phyloP scores from a whole-genome alignment of 2,329 filamentous ascomycete genomes.

The Triangularia verruculosa region DNA sequence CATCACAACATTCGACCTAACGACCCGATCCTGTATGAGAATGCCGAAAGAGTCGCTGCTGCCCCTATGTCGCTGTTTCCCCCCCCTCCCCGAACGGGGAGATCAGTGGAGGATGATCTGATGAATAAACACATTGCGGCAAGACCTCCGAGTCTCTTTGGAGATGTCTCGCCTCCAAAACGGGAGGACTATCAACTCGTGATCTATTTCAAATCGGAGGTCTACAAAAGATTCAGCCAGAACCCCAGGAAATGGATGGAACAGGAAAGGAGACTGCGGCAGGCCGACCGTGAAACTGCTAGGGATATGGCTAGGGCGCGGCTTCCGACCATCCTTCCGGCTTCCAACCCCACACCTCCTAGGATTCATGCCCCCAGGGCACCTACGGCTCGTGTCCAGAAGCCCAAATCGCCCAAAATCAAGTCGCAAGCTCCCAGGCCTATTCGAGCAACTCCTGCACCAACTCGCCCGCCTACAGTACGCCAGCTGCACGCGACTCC shows the following conservation, averaged over 20 bases:
- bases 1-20: conserved; percentile 32
- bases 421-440: conserved; percentile 31
- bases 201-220: conserved; percentile 51
- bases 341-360: conserved; percentile 33
- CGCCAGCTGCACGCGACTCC: conserved; percentile 45
- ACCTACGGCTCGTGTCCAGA: conserved; percentile 31
- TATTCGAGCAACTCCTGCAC: conserved; percentile 34
- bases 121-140: conserved; percentile 50
- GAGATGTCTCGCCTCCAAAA: conserved; percentile 44
- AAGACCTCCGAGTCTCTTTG: conserved; percentile 43
- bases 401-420: conserved; percentile 24
- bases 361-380: conserved; percentile 26
- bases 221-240: conserved; percentile 44
- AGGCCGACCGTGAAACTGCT: conserved; percentile 45
- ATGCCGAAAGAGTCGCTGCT: conserved; percentile 42
- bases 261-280: conserved; percentile 49
- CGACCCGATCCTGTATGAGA: conserved; percentile 54
- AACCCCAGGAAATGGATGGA: conserved; percentile 49
- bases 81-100: conserved; percentile 35
- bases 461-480: conserved; percentile 30
- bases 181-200: conserved; percentile 53
- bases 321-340: conserved; percentile 42
- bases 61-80: conserved; percentile 51
- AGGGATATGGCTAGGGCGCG: conserved; percentile 29
- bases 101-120: conserved; percentile 37